A percentile compares a stretch with the other conserved stretches of the same genome.
Conservation (phyloP, 2,329 filamentous ascomycete genomes). For the Neobulgaria alba region DNA sequence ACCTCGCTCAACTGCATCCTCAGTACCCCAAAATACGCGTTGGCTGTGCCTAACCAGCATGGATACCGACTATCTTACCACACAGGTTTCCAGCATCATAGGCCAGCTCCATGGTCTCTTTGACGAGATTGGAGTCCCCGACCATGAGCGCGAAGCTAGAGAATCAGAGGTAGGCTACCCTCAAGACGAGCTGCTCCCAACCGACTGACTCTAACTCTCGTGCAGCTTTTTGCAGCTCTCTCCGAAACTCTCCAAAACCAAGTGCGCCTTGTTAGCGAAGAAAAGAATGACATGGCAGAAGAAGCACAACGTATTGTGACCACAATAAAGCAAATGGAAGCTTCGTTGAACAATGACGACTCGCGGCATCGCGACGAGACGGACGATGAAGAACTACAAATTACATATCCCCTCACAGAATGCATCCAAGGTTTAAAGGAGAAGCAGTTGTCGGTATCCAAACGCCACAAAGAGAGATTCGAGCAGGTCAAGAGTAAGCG, state of each 20-base stretch:
- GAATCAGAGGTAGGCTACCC: conserved; percentile 68
- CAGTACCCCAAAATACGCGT: conserved; percentile 5
- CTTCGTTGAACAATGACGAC: conserved; percentile 63
- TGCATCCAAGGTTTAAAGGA: conserved; percentile 79
- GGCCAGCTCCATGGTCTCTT: conserved; percentile 89
- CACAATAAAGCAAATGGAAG: conserved; percentile 87
- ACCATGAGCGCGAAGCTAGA: conserved; percentile 81
- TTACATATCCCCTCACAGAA: conserved; percentile 74
- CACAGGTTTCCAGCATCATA: conserved; percentile 93
- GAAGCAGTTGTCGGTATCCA: conserved; percentile 72
- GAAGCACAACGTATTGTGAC: conserved; percentile 81
- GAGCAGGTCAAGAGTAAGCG: conserved; percentile 87
- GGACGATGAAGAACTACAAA: conserved; percentile 57
- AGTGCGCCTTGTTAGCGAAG: conserved; percentile 70
- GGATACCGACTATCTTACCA: conserved; percentile 86
- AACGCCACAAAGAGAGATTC: conserved; percentile 81
- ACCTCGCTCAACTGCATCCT: not conserved
- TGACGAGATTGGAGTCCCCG: conserved; percentile 93
- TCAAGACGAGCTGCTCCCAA: conserved; percentile 12
- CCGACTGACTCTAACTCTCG: conserved; percentile 20
- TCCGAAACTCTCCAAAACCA: conserved; percentile 90
- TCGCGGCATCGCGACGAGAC: conserved; percentile 55
- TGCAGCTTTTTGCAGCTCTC: conserved; percentile 84
- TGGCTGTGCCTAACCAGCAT: conserved; percentile 38
- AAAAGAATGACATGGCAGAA: conserved; percentile 86